Base-by-base conservation (phyloP, 495 filamentous ascomycete genomes). In the Hyaloscypha bicolor region DNA sequence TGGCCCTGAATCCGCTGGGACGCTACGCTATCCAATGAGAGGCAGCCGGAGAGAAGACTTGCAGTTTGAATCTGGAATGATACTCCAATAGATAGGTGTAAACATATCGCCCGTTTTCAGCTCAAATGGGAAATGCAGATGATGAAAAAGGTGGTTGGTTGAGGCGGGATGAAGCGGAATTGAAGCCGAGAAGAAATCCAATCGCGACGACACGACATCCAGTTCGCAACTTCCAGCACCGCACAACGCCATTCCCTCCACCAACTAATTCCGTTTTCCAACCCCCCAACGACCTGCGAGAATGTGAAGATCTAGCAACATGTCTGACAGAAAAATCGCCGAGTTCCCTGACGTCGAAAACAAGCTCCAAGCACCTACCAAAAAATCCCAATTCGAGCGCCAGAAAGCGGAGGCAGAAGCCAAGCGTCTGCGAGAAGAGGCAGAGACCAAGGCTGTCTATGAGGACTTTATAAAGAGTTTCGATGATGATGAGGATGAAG, bases 351-450 rank as follows among this genome's bases (percentile, higher is more conserved):
- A 95, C 73, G 83, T 94, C 57, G 86, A 87, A 39, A 86, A 88
- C 52, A 98, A 97, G 76, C 88, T 97, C 51, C 86, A 91, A 30
- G 91, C 92, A 12, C 90, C 93, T 0, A 85, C 83, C 48, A 96
- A 94, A 78, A 93, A 96, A 75, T 96, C 93, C 14, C 85, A 92
- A 37, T 98, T 96, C 79, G 94, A 98, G 78, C 89, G 90, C 63
- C 92, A 95, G 71, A 95, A 94, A 80, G 92, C 91, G 48, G 94
- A 97, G 75, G 93, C 92, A 37, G 92, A 97, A 81, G 94, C 93
- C 19, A 98, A 97, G 78, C 90, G 92, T 39, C 84, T 86, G 70
- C 85, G 93, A 64, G 94, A 97, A 77, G 90, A 90, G 75, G 92
- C 89, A 66, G 94, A 97, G 77, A 96, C 91, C 22, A 92, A 91